Conservation (phyloP, 1,284 basidiomycete genomes). For the Xerocomus nothofagi region DNA sequence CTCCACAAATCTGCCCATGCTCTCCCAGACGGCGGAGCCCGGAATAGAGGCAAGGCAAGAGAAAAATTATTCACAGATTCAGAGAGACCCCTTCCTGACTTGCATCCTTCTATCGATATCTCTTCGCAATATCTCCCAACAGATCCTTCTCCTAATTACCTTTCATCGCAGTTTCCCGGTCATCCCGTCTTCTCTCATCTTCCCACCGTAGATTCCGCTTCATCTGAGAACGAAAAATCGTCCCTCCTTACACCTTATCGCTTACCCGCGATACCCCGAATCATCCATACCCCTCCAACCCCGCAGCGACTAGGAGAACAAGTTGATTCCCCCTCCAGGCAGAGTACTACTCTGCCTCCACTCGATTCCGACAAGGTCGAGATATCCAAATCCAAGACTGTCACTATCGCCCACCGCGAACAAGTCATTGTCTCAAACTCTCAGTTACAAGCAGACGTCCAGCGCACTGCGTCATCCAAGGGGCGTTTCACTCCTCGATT, state of each 20-base stretch:
- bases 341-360: slow-evolving; percentile 7
- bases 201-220: slow-evolving; percentile 28
- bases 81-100: slow-evolving; percentile 3
- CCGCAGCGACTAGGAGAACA: slow-evolving; percentile 35
- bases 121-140: slow-evolving; percentile 26
- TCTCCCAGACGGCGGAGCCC: slow-evolving; percentile 13
- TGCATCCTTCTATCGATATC: slow-evolving; percentile 11
- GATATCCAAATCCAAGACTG: slow-evolving; percentile 16
- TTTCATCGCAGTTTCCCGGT: slow-evolving; percentile 11
- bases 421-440: slow-evolving; percentile 30
- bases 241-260: slow-evolving; percentile 15
- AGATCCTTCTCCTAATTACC: slow-evolving; percentile 14
- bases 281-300: slow-evolving; percentile 46
- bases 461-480: slow-evolving; percentile 13
- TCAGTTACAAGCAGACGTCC: slow-evolving; percentile 14
- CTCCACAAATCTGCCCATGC: slow-evolving; percentile 13
- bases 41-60: slow-evolving; percentile 34
- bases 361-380: slow-evolving; percentile 13
- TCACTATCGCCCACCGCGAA: slow-evolving; percentile 23
- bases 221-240: slow-evolving; percentile 22
- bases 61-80: slow-evolving; percentile 8
- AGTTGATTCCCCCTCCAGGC: slow-evolving; percentile 5
- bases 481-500: slow-evolving; percentile 34
- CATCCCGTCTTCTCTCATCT: slow-evolving; percentile 13
- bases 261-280: slow-evolving; percentile 31